Percentiles rank a stretch among this genome's conserved stretches.
phyloP scores from a whole-genome alignment of 352 stramenopile genomes.

The Phytophthora pseudosyringae region DNA sequence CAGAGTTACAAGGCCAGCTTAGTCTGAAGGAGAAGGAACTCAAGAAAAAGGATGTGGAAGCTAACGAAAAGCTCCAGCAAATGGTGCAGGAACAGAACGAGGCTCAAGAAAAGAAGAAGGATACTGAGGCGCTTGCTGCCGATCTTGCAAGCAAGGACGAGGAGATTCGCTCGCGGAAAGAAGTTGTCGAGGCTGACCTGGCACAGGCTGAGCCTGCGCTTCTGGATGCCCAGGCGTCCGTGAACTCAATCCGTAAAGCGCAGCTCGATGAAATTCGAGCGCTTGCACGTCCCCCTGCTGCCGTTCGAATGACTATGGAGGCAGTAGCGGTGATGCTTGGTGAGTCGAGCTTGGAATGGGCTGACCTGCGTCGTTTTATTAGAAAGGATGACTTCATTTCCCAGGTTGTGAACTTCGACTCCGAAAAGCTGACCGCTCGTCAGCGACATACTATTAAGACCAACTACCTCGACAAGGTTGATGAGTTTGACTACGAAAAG shows the following conservation, averaged over 20 bases:
- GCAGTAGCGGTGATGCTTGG: slow-evolving; percentile 98
- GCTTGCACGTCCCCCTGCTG: slow-evolving; percentile 94
- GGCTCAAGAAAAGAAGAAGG: slow-evolving; percentile 96
- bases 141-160: slow-evolving; percentile 96
- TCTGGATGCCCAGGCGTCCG: slow-evolving; percentile 94
- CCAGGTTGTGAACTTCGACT: slow-evolving; percentile 99
- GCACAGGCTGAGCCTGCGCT: slow-evolving; percentile 98
- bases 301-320: slow-evolving; percentile 97
- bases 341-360: slow-evolving; percentile 96
- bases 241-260: slow-evolving; percentile 98
- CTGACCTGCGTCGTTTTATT: slow-evolving; percentile 98
- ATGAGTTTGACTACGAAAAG: slow-evolving; percentile 92
- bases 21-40: slow-evolving; percentile 95
- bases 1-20: slow-evolving; percentile 90
- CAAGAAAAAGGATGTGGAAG: slow-evolving; percentile 96
- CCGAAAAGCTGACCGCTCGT: slow-evolving; percentile 94
- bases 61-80: slow-evolving; percentile 98
- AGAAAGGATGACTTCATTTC: slow-evolving; percentile 99
- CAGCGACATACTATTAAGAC: slow-evolving; percentile 96
- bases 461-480: slow-evolving; percentile 95
- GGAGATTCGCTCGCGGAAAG: slow-evolving; percentile 95
- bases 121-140: slow-evolving; percentile 95
- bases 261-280: slow-evolving; percentile 99
- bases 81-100: slow-evolving; percentile 99
- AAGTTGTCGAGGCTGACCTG: slow-evolving; percentile 96